Evolutionary conservation across 306 rosid species (phyloP).

Genomic region (Astragalus glycyphyllos): DNA sequence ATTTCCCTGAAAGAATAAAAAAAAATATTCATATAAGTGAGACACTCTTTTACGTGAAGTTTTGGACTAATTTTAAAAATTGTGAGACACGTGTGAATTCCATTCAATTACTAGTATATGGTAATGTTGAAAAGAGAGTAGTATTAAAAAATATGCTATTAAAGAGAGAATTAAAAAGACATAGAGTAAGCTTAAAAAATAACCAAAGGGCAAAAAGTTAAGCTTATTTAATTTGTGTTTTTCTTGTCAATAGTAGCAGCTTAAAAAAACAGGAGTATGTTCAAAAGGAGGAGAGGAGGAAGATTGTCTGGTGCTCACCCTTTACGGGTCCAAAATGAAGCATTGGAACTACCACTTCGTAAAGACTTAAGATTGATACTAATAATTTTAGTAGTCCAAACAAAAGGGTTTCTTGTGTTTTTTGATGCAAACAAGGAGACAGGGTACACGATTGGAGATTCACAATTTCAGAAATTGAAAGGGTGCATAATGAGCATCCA

Average conservation of each 20-base stretch:
- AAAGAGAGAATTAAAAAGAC: too few species aligned
- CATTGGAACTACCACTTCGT: constrained; percentile 34
- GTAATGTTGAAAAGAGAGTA: too few species aligned
- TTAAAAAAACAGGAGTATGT: not conserved
- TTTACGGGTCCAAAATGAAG: constrained; percentile 22
- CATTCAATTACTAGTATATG: too few species aligned
- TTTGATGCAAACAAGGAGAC: constrained; percentile 33
- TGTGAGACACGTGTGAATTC: too few species aligned
- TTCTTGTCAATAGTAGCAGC: too few species aligned
- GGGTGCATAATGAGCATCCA: not conserved
- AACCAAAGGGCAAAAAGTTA: constrained; percentile 20
- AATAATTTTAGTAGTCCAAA: constrained; percentile 7
- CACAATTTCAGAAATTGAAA: constrained; percentile 34
- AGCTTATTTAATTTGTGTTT: not conserved
- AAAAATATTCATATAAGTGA: not conserved
- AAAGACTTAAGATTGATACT: constrained; percentile 22
- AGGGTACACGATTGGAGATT: constrained; percentile 21
- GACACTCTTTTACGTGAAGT: not conserved
- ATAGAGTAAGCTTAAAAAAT: not conserved
- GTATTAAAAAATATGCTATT: too few species aligned
- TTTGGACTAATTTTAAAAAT: not conserved
- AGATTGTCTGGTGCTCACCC: constrained; percentile 16
- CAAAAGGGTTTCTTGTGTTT: not conserved
- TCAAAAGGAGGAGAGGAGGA: not conserved
- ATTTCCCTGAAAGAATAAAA: not conserved